Base-by-base conservation (phyloP, 2,329 filamentous ascomycete species). In the Colletotrichum cuscutae region DNA sequence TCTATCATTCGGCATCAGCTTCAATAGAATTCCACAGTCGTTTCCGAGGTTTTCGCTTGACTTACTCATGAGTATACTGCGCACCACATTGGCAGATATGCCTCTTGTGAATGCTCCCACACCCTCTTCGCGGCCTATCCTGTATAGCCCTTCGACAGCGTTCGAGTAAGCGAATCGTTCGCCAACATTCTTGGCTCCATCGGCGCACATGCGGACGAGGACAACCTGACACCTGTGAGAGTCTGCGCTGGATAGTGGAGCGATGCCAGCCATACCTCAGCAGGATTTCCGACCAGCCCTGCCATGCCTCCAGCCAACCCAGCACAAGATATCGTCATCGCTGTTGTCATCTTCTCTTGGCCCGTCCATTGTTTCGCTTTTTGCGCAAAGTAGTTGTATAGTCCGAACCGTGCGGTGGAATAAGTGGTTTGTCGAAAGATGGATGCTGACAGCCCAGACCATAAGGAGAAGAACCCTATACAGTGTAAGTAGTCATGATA, bases 191-290 rank as follows among this genome's bases (percentile, higher is more conserved):
- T 82, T 85, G 0, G 84, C 84, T 1, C 84, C 84, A 75, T 86
- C 84, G 15, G 84, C 82, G 71, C 84, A 86, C 84, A 86, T 86
- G 7, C 84, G 78, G 0, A 86, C 84, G 5, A 86, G 80, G 1
- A 85, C 79, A 0, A 84, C 81, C 77, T 79, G 7, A 49, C 4
- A 5, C 5, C 28, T 4, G 46, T 65, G 24, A 68, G 62, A 22
- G 12, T 37, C 19, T 26, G 42, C 19, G 30, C 9, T 68, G 30
- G 6, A 32, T 5, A 19, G 22, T 2, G 15, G 4, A 4, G 7
- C 2, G 4, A 5, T 2, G 8, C 26, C 26, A 59, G 19, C 9
- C 30, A 6, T 53, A 81, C 80, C 73, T 86, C 84, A 12, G 84
- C 82, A 4, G 84, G 84, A 28, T 86, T 86, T n/a, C 84, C 84